A percentile compares a stretch with the other conserved stretches of the same genome.
Evolutionary conservation across 495 filamentous ascomycete species (phyloP).

Genomic region (Antarctomyces pellizariae): DNA sequence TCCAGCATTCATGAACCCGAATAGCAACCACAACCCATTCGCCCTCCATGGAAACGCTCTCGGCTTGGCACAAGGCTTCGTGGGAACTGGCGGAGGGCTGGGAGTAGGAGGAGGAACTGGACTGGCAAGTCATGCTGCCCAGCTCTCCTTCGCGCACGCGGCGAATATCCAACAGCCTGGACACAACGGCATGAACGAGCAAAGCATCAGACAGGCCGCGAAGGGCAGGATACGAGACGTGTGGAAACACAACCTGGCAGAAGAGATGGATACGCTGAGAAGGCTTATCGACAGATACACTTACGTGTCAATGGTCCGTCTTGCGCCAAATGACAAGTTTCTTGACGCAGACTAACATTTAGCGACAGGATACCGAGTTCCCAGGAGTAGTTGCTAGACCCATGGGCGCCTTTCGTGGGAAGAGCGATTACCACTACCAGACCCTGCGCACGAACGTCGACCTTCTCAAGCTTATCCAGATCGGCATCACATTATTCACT

Average conservation of each 20-base stretch:
- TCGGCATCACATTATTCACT: conserved; percentile 81
- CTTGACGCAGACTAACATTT: too few relatives aligned
- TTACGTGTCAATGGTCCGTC: conserved; percentile 87
- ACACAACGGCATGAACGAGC: conserved; percentile 20
- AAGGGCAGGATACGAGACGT: conserved; percentile 79
- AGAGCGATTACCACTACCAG: conserved; percentile 97
- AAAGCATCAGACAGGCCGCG: conserved; percentile 16
- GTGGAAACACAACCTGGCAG: conserved; percentile 74
- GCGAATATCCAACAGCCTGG: conserved; percentile 44
- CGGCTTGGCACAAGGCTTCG: conserved; percentile 32
- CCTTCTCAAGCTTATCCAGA: conserved; percentile 86
- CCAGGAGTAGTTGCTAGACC: conserved; percentile 87
- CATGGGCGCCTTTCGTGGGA: conserved; percentile 78
- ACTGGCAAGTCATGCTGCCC: conserved; percentile 69
- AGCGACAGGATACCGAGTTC: conserved; percentile 76
- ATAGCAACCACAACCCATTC: conserved; percentile 46
- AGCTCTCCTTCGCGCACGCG: conserved; percentile 64
- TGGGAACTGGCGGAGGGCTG: conserved; percentile 22
- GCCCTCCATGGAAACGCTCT: conserved; percentile 31
- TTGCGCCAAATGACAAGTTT: conserved; percentile 4
- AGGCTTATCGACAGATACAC: conserved; percentile 70
- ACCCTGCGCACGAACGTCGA: conserved; percentile 93
- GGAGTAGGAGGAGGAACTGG: conserved; percentile 50
- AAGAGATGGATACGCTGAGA: conserved; percentile 66
- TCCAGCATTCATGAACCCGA: conserved; percentile 37